These are phyloP conservation scores for Fusarium kyushuense DNA, from an alignment of 2,329 filamentous ascomycete genomes.

Conservation along the genomic window DNA sequence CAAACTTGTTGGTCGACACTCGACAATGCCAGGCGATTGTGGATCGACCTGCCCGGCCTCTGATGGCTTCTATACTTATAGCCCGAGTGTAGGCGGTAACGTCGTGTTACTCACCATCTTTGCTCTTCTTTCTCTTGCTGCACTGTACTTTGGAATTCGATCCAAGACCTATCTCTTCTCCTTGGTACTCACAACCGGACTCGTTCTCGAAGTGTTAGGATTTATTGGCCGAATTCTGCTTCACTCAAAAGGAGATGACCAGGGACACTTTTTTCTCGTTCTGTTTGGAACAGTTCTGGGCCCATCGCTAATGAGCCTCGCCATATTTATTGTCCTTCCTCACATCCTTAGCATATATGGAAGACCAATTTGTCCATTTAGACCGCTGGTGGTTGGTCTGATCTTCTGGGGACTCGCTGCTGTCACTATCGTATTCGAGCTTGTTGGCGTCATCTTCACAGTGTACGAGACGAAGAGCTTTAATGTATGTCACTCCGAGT, in stretches of 20 bases:
- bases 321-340: slow-evolving; percentile 60
- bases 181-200: slow-evolving; percentile 54
- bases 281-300: slow-evolving; percentile 62
- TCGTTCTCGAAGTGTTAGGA: slow-evolving; percentile 59
- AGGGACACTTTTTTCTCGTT: slow-evolving; percentile 58
- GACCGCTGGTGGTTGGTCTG: slow-evolving; percentile 52
- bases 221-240: slow-evolving; percentile 62
- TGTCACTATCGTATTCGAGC: slow-evolving; percentile 54
- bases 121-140: slow-evolving; percentile 54
- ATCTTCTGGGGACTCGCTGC: slow-evolving; percentile 52
- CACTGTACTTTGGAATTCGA: slow-evolving; percentile 55
- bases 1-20: slow-evolving; percentile 32
- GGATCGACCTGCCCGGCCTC: slow-evolving; percentile 53
- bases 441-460: slow-evolving; percentile 57
- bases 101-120: slow-evolving; percentile 57
- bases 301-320: slow-evolving; percentile 59
- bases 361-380: slow-evolving; percentile 54
- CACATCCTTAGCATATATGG: slow-evolving; percentile 63
- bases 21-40: slow-evolving; percentile 54
- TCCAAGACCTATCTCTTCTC: slow-evolving; percentile 58
- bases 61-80: slow-evolving; percentile 55
- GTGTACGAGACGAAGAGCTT: slow-evolving; percentile 51
- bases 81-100: slow-evolving; percentile 56
- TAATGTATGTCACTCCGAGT: slow-evolving; percentile 51
- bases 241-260: slow-evolving; percentile 49